These are phyloP conservation scores for Helichrysum umbraculigerum DNA, from an alignment of 129 eudicot species.

Conservation along the genomic window DNA sequence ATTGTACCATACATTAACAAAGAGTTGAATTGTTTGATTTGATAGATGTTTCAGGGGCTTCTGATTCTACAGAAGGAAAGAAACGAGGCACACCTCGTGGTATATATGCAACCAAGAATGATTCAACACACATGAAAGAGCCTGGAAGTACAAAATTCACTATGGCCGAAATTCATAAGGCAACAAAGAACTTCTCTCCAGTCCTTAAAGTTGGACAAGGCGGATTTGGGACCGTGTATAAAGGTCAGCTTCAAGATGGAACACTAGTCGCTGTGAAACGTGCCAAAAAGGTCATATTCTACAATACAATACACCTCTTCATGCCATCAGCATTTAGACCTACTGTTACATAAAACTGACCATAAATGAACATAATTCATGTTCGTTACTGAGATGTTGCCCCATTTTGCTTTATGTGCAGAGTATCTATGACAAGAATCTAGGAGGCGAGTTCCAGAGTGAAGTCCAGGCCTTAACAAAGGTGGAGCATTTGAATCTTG, in stretches of 20 bases:
- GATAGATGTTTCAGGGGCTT: conserved; percentile 51
- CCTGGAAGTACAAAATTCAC: conserved; percentile 62
- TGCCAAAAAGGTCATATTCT: conserved; percentile 66
- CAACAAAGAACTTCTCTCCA: conserved; percentile 82
- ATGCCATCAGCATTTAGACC: too few relatives aligned
- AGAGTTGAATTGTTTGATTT: conserved; percentile 16
- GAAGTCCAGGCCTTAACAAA: conserved; percentile 63
- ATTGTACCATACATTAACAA: not conserved
- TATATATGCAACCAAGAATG: conserved; percentile 48
- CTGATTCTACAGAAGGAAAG: conserved; percentile 44
- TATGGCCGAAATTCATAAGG: conserved; percentile 63
- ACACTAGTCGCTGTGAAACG: conserved; percentile 87
- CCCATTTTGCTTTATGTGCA: conserved; percentile 26
- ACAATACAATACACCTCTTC: not conserved
- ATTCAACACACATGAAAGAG: conserved; percentile 49
- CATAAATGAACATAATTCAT: not conserved
- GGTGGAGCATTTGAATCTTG: conserved; percentile 83
- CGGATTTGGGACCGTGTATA: conserved; percentile 91
- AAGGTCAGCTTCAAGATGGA: conserved; percentile 76
- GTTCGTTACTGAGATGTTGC: not conserved
- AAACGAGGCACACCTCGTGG: conserved; percentile 36
- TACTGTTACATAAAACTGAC: not conserved
- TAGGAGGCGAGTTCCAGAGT: conserved; percentile 66
- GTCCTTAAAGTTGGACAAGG: conserved; percentile 87
- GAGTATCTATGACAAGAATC: conserved; percentile 63